Conservation (phyloP, 2,329 filamentous ascomycete species). For the Xylariales sp. region DNA sequence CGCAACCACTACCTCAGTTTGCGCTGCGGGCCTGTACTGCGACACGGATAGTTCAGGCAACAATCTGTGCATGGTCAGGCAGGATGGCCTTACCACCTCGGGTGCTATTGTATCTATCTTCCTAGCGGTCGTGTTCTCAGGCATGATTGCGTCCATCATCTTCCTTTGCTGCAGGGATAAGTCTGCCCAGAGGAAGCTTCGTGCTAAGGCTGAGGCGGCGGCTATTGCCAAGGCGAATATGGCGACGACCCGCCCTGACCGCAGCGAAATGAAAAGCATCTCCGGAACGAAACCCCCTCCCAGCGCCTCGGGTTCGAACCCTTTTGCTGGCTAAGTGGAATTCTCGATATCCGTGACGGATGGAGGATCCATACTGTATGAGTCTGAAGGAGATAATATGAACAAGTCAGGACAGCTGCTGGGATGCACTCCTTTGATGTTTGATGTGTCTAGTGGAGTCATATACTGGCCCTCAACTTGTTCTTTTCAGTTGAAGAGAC, state of each 20-base stretch:
- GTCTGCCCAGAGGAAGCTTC: constrained; percentile 35
- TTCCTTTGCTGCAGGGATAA: constrained; percentile 50
- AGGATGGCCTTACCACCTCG: constrained; percentile 31
- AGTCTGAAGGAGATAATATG: too few relatives aligned
- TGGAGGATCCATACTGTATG: too few relatives aligned
- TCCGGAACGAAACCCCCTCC: constrained; percentile 1
- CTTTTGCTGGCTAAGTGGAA: too few relatives aligned
- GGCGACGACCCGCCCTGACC: constrained; percentile 1
- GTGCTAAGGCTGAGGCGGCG: constrained; percentile 44
- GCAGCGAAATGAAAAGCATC: neutral
- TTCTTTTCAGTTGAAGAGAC: too few relatives aligned
- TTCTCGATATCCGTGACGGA: too few relatives aligned
- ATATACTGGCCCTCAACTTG: too few relatives aligned
- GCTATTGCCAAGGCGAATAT: constrained; percentile 41
- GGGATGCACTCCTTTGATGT: too few relatives aligned
- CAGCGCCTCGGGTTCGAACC: constrained; percentile 2
- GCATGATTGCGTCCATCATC: constrained; percentile 35
- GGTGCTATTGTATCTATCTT: constrained; percentile 43
- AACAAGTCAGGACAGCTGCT: too few relatives aligned
- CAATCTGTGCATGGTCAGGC: constrained; percentile 37
- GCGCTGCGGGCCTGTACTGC: constrained; percentile 42
- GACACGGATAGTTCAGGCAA: constrained; percentile 31
- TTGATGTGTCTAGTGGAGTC: too few relatives aligned
- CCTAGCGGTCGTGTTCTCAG: constrained; percentile 36
- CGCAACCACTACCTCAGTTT: constrained; percentile 28